A percentile compares a stretch with the other conserved stretches of the same genome.
Evolutionary conservation across 2,329 filamentous ascomycete species (phyloP).

Genomic region (Geosmithia flava): DNA sequence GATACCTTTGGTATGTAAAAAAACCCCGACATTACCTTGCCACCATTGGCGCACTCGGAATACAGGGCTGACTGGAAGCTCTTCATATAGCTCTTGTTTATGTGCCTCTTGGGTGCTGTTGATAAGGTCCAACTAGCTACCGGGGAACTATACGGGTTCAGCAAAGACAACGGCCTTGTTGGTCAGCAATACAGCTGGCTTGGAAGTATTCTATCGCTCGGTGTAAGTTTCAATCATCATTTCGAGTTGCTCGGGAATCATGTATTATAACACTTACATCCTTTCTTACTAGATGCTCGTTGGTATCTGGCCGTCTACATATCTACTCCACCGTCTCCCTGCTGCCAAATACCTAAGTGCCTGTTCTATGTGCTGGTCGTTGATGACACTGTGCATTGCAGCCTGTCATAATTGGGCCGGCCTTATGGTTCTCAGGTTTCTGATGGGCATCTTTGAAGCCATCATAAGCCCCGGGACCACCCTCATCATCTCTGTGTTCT

Average conservation of each 20-base stretch:
- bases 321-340: conserved; percentile 7
- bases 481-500: conserved; percentile 5
- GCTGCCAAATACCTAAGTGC: conserved; percentile 5
- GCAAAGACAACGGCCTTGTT: conserved; percentile 6
- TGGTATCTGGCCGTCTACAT: conserved; percentile 1
- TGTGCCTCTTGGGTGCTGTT: conserved; percentile 4
- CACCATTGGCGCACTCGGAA: too few relatives aligned
- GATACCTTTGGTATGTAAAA: too few relatives aligned
- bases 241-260: neutral
- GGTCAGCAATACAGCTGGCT: conserved; percentile 10
- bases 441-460: conserved; percentile 6
- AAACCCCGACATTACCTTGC: too few relatives aligned
- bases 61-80: too few relatives aligned
- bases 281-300: neutral
- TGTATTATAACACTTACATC: neutral
- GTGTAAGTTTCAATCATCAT: conserved; percentile 3
- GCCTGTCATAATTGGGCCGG: conserved; percentile 6
- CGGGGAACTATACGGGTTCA: conserved; percentile 11
- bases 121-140: conserved; percentile 17
- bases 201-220: conserved; percentile 8
- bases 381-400: conserved; percentile 5
- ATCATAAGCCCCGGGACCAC: conserved; percentile 6
- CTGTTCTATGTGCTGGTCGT: conserved; percentile 5
- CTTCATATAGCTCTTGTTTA: too few relatives aligned
- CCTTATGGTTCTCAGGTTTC: conserved; percentile 7